phyloP scores from a whole-genome alignment of 768 basidiomycete species.

The Suillus weaverae region DNA sequence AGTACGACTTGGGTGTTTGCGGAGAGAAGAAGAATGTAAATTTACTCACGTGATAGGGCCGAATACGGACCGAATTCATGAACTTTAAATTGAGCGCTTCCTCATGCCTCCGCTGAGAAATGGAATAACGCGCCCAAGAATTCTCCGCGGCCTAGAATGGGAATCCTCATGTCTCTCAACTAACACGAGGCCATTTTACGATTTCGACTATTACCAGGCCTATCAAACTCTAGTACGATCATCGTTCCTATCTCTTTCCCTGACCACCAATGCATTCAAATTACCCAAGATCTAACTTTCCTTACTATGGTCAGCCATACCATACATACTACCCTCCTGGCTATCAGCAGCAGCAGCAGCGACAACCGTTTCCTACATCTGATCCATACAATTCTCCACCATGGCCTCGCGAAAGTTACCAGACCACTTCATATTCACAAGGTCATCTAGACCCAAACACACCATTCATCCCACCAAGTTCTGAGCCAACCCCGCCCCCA shows the following conservation, averaged over 20 bases:
- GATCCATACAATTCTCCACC: conserved; percentile 36
- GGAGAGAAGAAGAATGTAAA: neutral
- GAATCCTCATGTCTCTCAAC: conserved; percentile 12
- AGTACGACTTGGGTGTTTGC: neutral
- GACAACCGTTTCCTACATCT: conserved; percentile 10
- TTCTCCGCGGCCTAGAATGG: conserved; percentile 36
- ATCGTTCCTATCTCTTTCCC: conserved; percentile 7
- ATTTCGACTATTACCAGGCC: neutral
- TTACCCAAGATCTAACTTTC: conserved; percentile 41
- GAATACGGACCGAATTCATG: neutral
- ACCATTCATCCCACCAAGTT: conserved; percentile 28
- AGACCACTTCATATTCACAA: conserved; percentile 24
- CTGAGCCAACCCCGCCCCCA: conserved; percentile 20
- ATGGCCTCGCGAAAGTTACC: conserved; percentile 39
- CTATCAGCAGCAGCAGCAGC: conserved; percentile 27
- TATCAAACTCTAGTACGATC: neutral
- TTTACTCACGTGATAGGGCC: conserved; percentile 14
- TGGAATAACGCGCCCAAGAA: neutral
- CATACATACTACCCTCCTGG: conserved; percentile 38
- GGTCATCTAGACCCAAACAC: conserved; percentile 17
- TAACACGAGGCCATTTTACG: conserved; percentile 4
- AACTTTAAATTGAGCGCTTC: neutral
- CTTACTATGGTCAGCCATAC: conserved; percentile 46
- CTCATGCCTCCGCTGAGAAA: neutral
- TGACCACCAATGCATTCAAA: conserved; percentile 26